Percentiles rank a stretch among this genome's conserved stretches.
These are phyloP conservation scores for Eremothecium gossypii DNA, from an alignment of 1,139 yeast genomes.

Conservation along the genomic window DNA sequence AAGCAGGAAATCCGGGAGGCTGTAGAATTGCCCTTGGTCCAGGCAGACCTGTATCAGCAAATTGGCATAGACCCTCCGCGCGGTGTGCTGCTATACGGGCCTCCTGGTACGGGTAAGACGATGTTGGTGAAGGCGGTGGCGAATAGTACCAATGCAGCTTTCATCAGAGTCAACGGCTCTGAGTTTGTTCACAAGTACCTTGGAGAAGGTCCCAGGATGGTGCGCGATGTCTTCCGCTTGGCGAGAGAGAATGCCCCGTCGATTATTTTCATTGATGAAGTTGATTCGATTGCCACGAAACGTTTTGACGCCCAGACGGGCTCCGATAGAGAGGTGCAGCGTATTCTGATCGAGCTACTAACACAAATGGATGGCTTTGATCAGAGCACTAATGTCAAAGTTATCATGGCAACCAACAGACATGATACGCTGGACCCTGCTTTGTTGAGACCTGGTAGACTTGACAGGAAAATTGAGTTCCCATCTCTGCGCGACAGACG, in stretches of 20 bases:
- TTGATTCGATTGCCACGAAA: constrained; percentile 97
- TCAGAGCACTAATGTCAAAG: constrained; percentile 90
- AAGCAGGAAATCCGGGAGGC: constrained; percentile 98
- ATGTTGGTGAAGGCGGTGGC: constrained; percentile 99
- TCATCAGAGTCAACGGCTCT: constrained; percentile 94
- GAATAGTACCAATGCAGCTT: constrained; percentile 88
- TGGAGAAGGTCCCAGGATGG: constrained; percentile 99
- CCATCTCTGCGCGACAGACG: constrained; percentile 93
- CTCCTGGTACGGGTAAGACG: constrained; percentile 99
- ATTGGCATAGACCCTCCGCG: constrained; percentile 99
- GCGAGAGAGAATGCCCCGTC: constrained; percentile 97
- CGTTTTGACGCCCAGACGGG: constrained; percentile 99
- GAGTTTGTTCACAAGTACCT: constrained; percentile 96
- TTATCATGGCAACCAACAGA: constrained; percentile 98
- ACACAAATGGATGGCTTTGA: constrained; percentile 99
- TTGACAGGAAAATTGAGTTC: constrained; percentile 96
- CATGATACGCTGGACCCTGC: constrained; percentile 98
- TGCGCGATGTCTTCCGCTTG: constrained; percentile 90
- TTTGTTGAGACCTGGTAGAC: constrained; percentile 92
- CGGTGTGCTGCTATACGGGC: constrained; percentile 94
- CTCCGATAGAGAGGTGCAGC: constrained; percentile 98
- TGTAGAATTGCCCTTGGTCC: constrained; percentile 92
- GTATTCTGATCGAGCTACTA: constrained; percentile 87
- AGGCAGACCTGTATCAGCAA: constrained; percentile 90
- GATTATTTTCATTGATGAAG: constrained; percentile 94